phyloP scores from a whole-genome alignment of 257 asterid species.

The Solanum clarkiae region DNA sequence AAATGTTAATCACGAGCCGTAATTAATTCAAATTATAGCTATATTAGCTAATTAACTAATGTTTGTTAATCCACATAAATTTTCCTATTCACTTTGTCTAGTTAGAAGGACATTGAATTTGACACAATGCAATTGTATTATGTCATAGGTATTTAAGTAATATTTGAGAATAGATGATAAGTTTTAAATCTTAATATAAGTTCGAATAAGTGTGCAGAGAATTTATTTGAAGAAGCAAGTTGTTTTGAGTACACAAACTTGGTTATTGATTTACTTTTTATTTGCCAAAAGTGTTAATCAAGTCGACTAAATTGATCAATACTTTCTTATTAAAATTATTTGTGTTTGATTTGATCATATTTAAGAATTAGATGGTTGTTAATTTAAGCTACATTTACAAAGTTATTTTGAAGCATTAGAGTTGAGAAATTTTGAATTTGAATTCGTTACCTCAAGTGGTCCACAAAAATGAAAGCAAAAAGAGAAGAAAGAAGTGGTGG shows the following conservation, averaged over 20 bases:
- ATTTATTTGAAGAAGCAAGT: not conserved
- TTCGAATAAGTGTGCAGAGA: not conserved
- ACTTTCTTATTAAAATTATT: not conserved
- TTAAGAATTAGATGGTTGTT: not conserved
- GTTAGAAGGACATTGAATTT: not conserved
- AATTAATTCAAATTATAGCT: too few relatives aligned
- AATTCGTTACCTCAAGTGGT: not conserved
- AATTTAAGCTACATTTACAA: not conserved
- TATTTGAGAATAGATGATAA: not conserved
- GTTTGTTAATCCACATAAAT: too few relatives aligned
- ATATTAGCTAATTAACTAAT: too few relatives aligned
- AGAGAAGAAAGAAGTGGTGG: not conserved
- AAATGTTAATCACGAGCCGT: too few relatives aligned
- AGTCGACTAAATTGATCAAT: not conserved
- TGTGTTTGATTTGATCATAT: not conserved
- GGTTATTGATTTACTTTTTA: not conserved
- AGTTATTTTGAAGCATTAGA: not conserved
- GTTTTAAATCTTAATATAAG: not conserved
- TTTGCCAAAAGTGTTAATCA: not conserved
- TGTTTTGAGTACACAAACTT: not conserved
- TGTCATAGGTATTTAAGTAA: not conserved
- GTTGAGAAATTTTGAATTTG: not conserved
- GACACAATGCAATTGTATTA: not conserved
- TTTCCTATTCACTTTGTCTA: not conserved
- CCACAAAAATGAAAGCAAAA: not conserved